phyloP scores from a whole-genome alignment of 192 early-diverging fungal species.

The Coemansia sp. region DNA sequence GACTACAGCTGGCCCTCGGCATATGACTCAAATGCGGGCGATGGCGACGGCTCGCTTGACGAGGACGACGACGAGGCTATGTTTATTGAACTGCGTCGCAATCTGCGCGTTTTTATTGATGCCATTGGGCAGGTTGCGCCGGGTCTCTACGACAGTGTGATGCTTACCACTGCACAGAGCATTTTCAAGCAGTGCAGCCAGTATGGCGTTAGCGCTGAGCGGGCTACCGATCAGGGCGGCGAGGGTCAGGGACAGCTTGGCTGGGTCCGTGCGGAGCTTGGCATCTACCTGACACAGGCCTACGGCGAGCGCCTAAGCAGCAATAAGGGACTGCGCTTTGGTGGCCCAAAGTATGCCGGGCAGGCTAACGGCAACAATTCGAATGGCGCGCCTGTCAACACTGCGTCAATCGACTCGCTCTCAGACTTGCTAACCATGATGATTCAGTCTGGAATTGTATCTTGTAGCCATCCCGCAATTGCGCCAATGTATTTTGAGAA shows the following conservation, averaged over 20 bases:
- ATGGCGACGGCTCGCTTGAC: conserved; percentile 66
- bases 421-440: conserved; percentile 44
- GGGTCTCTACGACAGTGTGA: conserved; percentile 35
- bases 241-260: conserved; percentile 39
- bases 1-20: conserved; percentile 65
- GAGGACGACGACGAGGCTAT: conserved; percentile 66
- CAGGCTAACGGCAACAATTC: conserved; percentile 18
- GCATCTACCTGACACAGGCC: conserved; percentile 43
- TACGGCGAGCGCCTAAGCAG: conserved; percentile 51
- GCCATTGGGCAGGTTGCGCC: conserved; percentile 67
- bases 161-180: conserved; percentile 32
- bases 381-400: background rate
- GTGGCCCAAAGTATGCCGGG: conserved; percentile 17
- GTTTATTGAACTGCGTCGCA: conserved; percentile 54
- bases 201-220: conserved; percentile 45
- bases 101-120: conserved; percentile 67
- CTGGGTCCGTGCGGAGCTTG: conserved; percentile 52
- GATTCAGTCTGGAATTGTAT: conserved; percentile 45
- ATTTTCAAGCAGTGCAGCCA: conserved; percentile 52
- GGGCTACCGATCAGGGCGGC: conserved; percentile 27
- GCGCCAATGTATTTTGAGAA: conserved; percentile 46
- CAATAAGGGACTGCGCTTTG: conserved; percentile 45
- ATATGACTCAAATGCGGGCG: conserved; percentile 23
- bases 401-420: conserved; percentile 26
- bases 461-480: conserved; percentile 33